Base-by-base conservation (phyloP, 2,329 filamentous ascomycete species). In the Penicillium sp. region DNA sequence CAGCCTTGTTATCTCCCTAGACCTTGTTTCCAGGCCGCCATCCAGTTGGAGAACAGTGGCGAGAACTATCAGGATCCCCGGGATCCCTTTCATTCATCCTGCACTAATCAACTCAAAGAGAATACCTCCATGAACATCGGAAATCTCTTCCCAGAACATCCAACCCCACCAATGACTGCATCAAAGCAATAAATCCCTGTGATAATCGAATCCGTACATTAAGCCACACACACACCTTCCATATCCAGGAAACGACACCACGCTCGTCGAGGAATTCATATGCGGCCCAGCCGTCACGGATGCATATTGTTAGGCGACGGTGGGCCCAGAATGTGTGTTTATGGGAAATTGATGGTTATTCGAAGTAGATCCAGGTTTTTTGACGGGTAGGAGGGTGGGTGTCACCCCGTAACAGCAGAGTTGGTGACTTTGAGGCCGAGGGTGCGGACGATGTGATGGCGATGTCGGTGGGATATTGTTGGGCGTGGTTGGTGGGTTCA, bases 331-430 rank as follows among this genome's bases (percentile, higher is more conserved):
- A 22, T 22, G 54, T 22, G 54, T 73, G 66, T 62, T 82, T 81
- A 22, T 22, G 22, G 22, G 22, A 3, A 22, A 22, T 22, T 3
- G 83, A 82, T 0, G 85, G 70, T 62, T 81, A 67, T 55, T 86
- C 82, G 62, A 86, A 85, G 22, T 82, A 83, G 24, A 85, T 77
- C 84, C 84, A 86, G 2, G 84, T 83, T 65, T 65, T 85, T 85
- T 77, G 24, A 81, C 76, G 1, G 83, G 83, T 4, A 86, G 75
- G 60, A 79, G 78, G 56, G 22, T 82, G 83, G 0, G 83, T 85
- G 36, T 62, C 72, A 69, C 40, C 71, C 73, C 0, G 66, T 77
- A 3, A 72, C 60, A 3, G 67, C 67, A 2, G 67, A 69, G 36
- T 36, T 68, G 18, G 65, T 68, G 31, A 67, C 62, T 53, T 73